These are phyloP conservation scores for Hypoxylon sp. DNA, from an alignment of 2,329 filamentous ascomycete genomes.

Conservation along the genomic window DNA sequence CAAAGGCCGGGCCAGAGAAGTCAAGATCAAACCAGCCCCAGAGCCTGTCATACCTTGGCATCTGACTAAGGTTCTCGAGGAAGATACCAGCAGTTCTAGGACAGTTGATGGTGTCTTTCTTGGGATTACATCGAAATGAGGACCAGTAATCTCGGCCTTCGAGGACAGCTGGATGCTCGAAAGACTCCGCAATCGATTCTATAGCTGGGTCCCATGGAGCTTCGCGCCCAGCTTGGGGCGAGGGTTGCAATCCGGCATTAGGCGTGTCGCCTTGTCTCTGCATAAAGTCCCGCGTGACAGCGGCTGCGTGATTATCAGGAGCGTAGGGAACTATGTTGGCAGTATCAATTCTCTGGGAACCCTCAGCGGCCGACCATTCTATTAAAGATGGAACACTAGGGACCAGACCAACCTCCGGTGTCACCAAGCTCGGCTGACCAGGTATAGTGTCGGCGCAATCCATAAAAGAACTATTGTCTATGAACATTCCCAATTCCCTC, in stretches of 20 bases:
- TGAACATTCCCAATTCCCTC: conserved; percentile 10
- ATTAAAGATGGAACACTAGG: conserved; percentile 4
- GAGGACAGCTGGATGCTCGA: conserved; percentile 27
- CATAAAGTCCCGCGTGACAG: neutral
- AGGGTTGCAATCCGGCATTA: conserved; percentile 3
- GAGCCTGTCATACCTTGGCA: conserved; percentile 29
- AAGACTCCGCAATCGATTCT: conserved; percentile 6
- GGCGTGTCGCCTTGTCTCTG: conserved; percentile 1
- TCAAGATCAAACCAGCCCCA: conserved; percentile 34
- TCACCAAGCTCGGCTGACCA: neutral
- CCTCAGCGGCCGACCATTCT: conserved; percentile 15
- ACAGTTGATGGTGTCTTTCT: conserved; percentile 23
- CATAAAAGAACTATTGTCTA: conserved; percentile 5
- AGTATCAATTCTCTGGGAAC: conserved; percentile 7
- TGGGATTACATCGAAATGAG: conserved; percentile 29
- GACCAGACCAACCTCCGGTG: conserved; percentile 1
- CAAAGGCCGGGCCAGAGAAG: conserved; percentile 15
- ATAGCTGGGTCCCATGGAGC: conserved; percentile 11
- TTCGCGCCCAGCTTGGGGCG: conserved; percentile 5
- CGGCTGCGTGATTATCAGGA: neutral
- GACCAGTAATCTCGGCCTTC: conserved; percentile 29
- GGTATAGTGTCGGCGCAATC: neutral
- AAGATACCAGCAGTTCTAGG: conserved; percentile 28
- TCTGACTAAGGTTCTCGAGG: conserved; percentile 29
- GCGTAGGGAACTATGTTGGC: neutral